Evolutionary conservation across 306 rosid genomes (phyloP), one percentile per base, ranked within the genome.

Genomic region (Rosa lucieae): DNA sequence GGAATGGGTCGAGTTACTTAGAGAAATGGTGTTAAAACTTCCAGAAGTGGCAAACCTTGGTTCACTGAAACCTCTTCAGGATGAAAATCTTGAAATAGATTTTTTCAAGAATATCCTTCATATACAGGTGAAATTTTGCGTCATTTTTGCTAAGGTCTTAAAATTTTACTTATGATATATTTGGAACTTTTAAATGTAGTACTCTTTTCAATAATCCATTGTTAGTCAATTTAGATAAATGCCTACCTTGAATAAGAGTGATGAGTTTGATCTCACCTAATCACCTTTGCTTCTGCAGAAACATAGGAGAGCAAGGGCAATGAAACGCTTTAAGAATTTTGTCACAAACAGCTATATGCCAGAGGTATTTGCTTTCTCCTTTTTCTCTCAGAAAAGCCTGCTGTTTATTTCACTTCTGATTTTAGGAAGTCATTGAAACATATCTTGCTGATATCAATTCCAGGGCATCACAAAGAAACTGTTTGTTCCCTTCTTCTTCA

Each of bases 1-100:
- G 98, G 99, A 89, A 79, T 95, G 99, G 99, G 79, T 93, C 26
- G 85, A 89, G 78, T 81, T 95, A 67, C 86, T 95, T 70, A 88
- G 87, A 77, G 90, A 90, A 87, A 95, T 95, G 96, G 92, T 89
- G 81, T 80, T 89, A 80, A 92, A 87, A 82, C 93, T 95, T 79
- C 97, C 97, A 17, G 87, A 86, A 42, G 83, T 89, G 76, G 86
- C 86, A 67, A 89, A 87, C 80, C 88, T 95, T 49, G 79, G 78
- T 68, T 91, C 92, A 46, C 86, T 95, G 73, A 56, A 48, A 85
- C 88, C 56, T 51, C 80, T 95, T 56, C 85, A 85, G 77, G 86
- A 89, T 72, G 87, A 87, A 26, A 94, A 90, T 59, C 88, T 84
- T 47, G 98, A 95, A 85, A 86, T 78, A 13, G 89, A 85, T 87